Base-by-base conservation (phyloP, 306 rosid species). In the Cyamopsis tetragonoloba region DNA sequence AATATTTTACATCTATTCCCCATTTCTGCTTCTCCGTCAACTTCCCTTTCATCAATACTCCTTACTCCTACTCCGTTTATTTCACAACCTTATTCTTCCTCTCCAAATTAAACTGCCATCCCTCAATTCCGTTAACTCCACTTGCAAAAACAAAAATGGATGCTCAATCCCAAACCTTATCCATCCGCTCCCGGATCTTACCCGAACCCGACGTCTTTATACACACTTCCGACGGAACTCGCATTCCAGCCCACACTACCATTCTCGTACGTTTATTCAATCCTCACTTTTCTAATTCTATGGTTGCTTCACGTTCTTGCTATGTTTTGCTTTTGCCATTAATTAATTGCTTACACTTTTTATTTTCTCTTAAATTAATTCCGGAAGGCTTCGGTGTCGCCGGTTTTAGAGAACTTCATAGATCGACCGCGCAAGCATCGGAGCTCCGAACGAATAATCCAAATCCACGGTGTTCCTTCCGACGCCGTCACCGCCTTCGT, bases 391-490 rank as follows among this genome's bases (percentile, higher is more conserved):
- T 83, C 86, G 1, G 53, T 56, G 38, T 93, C 99, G 14, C 96
- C 96, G 61, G 95, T 93, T 4, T 66, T 90, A 35, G 96, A 88
- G 57, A 91, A 74, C 51, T 64, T 85, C 14, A 82, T 93, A 6
- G 87, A 86, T 49, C 87, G 78, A 43, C 96, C 97, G 10, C 74
- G 77, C 6, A 88, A 85, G 79, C 82, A 83, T 46, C 83, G 89
- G 22, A 77, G 84, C 80, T 85, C 84, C 59, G 85, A 80, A 59
- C 66, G 68, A 63, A 68, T 85, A 43, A 85, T 93, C 58, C 86
- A 79, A 66, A 88, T 93, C 19, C 86, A 74, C 72, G 99, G 99
- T 46, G 99, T 93, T 19, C 99, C 99, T 5, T 15, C 71, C 35
- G 84, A 82, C 14, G 95, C 99, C 75, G 89, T 86, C 46, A 48